Evolutionary conservation across 768 basidiomycete species (phyloP).

Genomic region (Crassisporium funariophilum): DNA sequence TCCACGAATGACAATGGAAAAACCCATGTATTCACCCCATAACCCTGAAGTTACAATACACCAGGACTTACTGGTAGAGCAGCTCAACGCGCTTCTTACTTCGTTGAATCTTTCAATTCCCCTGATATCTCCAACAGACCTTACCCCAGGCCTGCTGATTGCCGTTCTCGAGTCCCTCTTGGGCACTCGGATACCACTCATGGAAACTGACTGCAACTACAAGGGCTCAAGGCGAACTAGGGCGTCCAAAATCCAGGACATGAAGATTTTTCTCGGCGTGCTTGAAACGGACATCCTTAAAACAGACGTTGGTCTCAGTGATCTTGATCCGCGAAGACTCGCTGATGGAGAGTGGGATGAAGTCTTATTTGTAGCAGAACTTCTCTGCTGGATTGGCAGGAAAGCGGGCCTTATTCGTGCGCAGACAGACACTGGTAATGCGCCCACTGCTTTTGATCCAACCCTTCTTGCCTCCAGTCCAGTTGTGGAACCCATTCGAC

Average conservation of each 20-base stretch:
- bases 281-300: constrained; percentile 66
- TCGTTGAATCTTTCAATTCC: constrained; percentile 46
- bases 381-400: constrained; percentile 71
- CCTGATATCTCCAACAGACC: constrained; percentile 55
- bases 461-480: too few species aligned
- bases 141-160: constrained; percentile 73
- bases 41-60: constrained; percentile 7
- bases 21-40: not conserved
- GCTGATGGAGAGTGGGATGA: constrained; percentile 70
- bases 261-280: constrained; percentile 77
- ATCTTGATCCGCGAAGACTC: constrained; percentile 64
- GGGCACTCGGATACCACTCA: constrained; percentile 51
- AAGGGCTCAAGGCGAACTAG: constrained; percentile 12
- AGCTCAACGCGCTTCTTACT: constrained; percentile 50
- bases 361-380: constrained; percentile 61
- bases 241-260: constrained; percentile 55
- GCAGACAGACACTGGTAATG: too few species aligned
- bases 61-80: constrained; percentile 26
- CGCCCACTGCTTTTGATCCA: too few species aligned
- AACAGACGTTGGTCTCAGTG: constrained; percentile 63
- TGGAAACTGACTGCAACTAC: constrained; percentile 35
- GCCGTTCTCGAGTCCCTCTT: constrained; percentile 69
- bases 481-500: not conserved
- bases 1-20: constrained; percentile 1
- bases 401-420: constrained; percentile 40